A percentile compares a stretch with the other conserved stretches of the same genome.
Evolutionary conservation across 306 rosid species (phyloP).

Genomic region (Lablab purpureus): DNA sequence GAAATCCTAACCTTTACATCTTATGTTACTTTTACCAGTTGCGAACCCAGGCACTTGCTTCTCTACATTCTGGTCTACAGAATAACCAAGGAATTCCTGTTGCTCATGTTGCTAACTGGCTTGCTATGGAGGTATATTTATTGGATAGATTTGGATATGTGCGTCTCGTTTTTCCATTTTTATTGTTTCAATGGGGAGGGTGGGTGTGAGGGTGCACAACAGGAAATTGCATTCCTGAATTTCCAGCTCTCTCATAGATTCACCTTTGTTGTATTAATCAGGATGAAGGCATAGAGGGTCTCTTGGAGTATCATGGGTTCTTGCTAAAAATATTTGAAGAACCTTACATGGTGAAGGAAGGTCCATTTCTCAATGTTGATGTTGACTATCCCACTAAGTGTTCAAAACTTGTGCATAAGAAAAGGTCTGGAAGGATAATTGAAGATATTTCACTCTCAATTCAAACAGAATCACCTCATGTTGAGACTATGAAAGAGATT

Average conservation of each 20-base stretch:
- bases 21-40: slow-evolving; percentile 63
- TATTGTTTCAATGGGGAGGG: neutral
- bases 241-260: slow-evolving; percentile 43
- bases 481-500: slow-evolving; percentile 52
- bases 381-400: slow-evolving; percentile 86
- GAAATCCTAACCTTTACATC: slow-evolving; percentile 40
- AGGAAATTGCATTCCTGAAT: slow-evolving; percentile 17
- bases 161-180: slow-evolving; percentile 28
- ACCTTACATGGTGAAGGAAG: slow-evolving; percentile 89
- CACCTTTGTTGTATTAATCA: slow-evolving; percentile 53
- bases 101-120: slow-evolving; percentile 79
- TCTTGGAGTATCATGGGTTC: slow-evolving; percentile 87
- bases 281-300: slow-evolving; percentile 84
- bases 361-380: slow-evolving; percentile 76
- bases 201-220: neutral
- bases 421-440: slow-evolving; percentile 70
- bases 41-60: slow-evolving; percentile 96
- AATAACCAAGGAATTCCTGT: slow-evolving; percentile 93
- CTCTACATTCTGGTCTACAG: slow-evolving; percentile 89
- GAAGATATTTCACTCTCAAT: slow-evolving; percentile 64
- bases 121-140: slow-evolving; percentile 88
- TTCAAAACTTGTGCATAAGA: slow-evolving; percentile 79
- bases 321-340: slow-evolving; percentile 72
- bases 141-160: slow-evolving; percentile 42
- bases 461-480: slow-evolving; percentile 48